Evolutionary conservation across 106 monocot species (phyloP), one percentile per base, ranked within the genome.

Genomic region (Dioscorea dumetorum): DNA sequence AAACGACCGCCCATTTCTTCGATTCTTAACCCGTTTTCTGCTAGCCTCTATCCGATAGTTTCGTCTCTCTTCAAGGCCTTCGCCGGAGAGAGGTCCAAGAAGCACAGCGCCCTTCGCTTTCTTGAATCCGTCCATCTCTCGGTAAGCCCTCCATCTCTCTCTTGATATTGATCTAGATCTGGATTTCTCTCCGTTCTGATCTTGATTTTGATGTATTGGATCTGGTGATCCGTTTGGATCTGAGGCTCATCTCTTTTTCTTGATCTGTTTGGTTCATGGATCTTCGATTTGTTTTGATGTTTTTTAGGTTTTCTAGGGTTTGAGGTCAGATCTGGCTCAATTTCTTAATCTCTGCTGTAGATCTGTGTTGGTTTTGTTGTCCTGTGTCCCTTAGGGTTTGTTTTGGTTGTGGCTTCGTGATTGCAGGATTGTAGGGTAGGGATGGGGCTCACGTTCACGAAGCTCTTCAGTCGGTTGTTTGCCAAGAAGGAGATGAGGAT

Each of bases 401-500:
- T 54, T 54, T 54, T 54, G 54, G 54, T 8, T 31, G 48, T 49
- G 22, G 22, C 54, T 48, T 67, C 22, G 21, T 35, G 19, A 58
- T 18, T 32, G 22, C 28, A 18, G n/a, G 28, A 74, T 66, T 35
- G 63, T 21, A 69, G 62, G 74, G 63, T 21, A 69, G 62, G 74
- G 74, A 90, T 90, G 89, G 89, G 89, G 82, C 77, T 90, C 19
- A 80, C 89, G 3, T 90, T 90, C 75, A 78, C 85, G 60, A 90
- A 90, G 80, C 90, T 90, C 14, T 90, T 90, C 74, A 90, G 85
- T 69, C 90, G 90, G 32, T 74, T 90, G 4, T 90, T 90, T 48
- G 90, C 90, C 31, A 90, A 90, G 85, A 90, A 82, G 72, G 88
- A 89, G 79, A 89, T 89, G 88, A 74, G 88, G 68, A 89, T 89